phyloP scores from a whole-genome alignment of 2,329 filamentous ascomycete genomes.

The Xylariales sp. region DNA sequence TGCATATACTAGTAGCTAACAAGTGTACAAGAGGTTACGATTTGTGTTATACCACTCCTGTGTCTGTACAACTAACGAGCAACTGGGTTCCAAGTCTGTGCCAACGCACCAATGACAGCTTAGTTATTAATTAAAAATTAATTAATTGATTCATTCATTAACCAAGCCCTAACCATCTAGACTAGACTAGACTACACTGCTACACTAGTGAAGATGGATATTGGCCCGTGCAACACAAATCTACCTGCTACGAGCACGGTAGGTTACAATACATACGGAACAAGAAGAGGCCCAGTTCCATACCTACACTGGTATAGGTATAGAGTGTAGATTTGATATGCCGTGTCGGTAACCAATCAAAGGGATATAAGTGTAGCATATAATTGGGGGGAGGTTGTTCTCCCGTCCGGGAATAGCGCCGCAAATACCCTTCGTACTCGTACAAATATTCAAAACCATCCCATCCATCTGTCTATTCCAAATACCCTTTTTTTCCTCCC shows the following conservation, averaged over 20 bases:
- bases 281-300: not conserved
- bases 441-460: constrained; percentile 17
- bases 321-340: constrained; percentile 32
- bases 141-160: not conserved
- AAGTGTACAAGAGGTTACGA: too few species aligned
- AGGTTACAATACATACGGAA: constrained; percentile 4
- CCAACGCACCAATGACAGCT: constrained; percentile 2
- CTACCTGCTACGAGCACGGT: too few species aligned
- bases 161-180: constrained; percentile 1
- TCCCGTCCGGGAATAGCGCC: constrained; percentile 7
- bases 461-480: constrained; percentile 26
- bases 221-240: constrained; percentile 13
- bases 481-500: constrained; percentile 14
- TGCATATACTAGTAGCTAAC: too few species aligned
- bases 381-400: constrained; percentile 2
- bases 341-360: constrained; percentile 41
- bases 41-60: too few species aligned
- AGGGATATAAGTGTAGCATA: constrained; percentile 8
- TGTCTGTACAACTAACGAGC: too few species aligned
- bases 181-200: not conserved
- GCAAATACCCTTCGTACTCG: not conserved
- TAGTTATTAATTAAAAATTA: not conserved
- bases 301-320: not conserved
- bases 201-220: not conserved
- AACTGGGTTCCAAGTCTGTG: not conserved